These are phyloP conservation scores for Wallacemonas collosoma DNA, from an alignment of 208 protist species.

Conservation along the genomic window DNA sequence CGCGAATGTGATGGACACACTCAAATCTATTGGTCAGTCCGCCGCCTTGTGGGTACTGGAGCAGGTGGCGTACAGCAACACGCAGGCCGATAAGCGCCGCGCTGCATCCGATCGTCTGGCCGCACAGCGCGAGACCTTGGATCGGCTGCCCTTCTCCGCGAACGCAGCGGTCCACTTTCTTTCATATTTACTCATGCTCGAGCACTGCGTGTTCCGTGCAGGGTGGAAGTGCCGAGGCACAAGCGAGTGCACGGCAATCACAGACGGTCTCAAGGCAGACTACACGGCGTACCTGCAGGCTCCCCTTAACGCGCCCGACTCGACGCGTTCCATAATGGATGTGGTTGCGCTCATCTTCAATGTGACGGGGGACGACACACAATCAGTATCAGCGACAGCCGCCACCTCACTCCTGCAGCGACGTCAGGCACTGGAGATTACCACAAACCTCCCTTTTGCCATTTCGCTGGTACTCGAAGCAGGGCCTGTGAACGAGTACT, in stretches of 20 bases:
- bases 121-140: neutral
- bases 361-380: neutral
- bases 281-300: slow-evolving; percentile 42
- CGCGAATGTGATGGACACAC: neutral
- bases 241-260: neutral
- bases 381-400: neutral
- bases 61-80: neutral
- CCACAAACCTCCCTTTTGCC: slow-evolving; percentile 83
- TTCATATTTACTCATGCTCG: slow-evolving; percentile 64
- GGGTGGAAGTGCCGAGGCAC: slow-evolving; percentile 34
- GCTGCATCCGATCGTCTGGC: neutral
- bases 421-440: slow-evolving; percentile 75
- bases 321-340: slow-evolving; percentile 32
- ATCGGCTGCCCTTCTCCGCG: slow-evolving; percentile 38
- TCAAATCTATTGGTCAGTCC: slow-evolving; percentile 3
- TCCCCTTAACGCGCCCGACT: slow-evolving; percentile 18
- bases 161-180: slow-evolving; percentile 67
- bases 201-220: slow-evolving; percentile 65
- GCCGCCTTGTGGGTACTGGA: slow-evolving; percentile 5
- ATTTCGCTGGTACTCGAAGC: slow-evolving; percentile 77
- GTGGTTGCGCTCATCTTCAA: slow-evolving; percentile 40
- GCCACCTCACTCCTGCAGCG: slow-evolving; percentile 28
- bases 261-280: slow-evolving; percentile 29
- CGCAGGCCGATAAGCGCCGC: neutral
- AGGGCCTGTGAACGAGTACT: slow-evolving; percentile 79